These are phyloP conservation scores for Hypomyces perniciosus DNA, from an alignment of 2,329 filamentous ascomycete genomes.

Conservation along the genomic window DNA sequence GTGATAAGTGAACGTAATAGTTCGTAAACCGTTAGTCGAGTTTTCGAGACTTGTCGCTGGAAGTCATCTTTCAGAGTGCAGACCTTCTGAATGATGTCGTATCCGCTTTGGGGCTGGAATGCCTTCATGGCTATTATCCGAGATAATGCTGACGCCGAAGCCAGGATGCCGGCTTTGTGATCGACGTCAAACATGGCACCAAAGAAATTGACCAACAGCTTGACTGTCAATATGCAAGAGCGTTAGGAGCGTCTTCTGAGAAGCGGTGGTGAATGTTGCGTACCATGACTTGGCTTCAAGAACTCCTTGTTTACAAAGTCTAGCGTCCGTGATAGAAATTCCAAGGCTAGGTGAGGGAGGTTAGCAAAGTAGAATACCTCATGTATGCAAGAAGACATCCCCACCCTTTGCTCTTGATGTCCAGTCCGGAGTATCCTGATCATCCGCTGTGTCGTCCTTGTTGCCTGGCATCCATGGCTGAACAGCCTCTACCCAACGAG, in stretches of 20 bases:
- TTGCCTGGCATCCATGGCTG: constrained; percentile 47
- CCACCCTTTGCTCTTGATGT: constrained; percentile 48
- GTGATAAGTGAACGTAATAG: constrained; percentile 40
- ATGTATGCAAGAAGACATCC: not conserved
- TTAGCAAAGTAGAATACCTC: not conserved
- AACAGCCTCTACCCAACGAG: constrained; percentile 51
- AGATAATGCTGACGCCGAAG: constrained; percentile 47
- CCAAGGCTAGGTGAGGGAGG: constrained; percentile 35
- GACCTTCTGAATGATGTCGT: constrained; percentile 44
- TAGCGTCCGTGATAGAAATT: constrained; percentile 51
- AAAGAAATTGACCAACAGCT: constrained; percentile 48
- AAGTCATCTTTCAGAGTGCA: constrained; percentile 52
- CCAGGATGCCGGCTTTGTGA: constrained; percentile 52
- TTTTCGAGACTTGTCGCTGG: constrained; percentile 44
- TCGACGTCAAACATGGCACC: constrained; percentile 54
- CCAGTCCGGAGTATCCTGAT: constrained; percentile 41
- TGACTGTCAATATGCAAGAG: constrained; percentile 25
- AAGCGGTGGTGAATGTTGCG: not conserved
- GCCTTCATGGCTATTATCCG: constrained; percentile 43
- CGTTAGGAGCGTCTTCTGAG: not conserved
- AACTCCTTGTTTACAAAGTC: constrained; percentile 39
- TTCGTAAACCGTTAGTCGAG: constrained; percentile 47
- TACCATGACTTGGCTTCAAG: constrained; percentile 47
- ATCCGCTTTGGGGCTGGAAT: constrained; percentile 44
- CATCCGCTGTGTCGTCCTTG: constrained; percentile 34